Base-by-base conservation (phyloP, 108 stramenopile genomes). In the Skeletonema marinoi region DNA sequence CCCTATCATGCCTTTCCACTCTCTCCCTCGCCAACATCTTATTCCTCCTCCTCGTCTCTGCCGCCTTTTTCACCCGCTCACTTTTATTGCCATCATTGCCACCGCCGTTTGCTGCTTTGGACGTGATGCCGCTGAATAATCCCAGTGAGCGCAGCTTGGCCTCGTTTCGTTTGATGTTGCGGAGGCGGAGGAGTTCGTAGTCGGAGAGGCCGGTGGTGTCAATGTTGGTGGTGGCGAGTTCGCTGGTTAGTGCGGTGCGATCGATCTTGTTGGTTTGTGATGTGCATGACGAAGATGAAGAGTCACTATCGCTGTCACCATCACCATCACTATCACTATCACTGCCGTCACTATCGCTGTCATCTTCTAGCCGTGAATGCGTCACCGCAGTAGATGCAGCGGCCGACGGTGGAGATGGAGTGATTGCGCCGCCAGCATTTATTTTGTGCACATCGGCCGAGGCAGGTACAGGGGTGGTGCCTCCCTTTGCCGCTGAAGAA, bases 121-220 rank as follows among this genome's bases (percentile, higher is more conserved):
- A 64, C 0, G 63, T 64, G 63, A 64, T 64, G 41, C 63, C 63
- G 13, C 6, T 1, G 25, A 64, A 17, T 2, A 73, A 21, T 3
- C 86, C 86, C 33, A 87, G 50, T 17, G 62, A 32, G 32, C 12
- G 71, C 48, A 87, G 35, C 9, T 73, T 68, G 11, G 71, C 86
- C 66, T 85, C 77, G 60, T 87, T 87, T 42, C 71, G 70, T 13
- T 61, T 29, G 29, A 87, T 87, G 11, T 80, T 69, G 61, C 82
- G 74, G 2, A 74, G 66, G 29, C 86, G 80, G 29, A 60, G 17
- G 33, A 36, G 42, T 51, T 85, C 84, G 44, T 87, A 87, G 21
- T 78, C 81, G 25, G 84, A 87, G n/a, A 79, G 78, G 12, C 81
- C 50, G 63, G 9, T 8, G 21, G 67, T 68, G 63, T 64, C 63